Evolutionary conservation across 192 early-diverging fungal species (phyloP), one percentile per base, ranked within the genome.

Genomic region (Coemansia guatemalensis): DNA sequence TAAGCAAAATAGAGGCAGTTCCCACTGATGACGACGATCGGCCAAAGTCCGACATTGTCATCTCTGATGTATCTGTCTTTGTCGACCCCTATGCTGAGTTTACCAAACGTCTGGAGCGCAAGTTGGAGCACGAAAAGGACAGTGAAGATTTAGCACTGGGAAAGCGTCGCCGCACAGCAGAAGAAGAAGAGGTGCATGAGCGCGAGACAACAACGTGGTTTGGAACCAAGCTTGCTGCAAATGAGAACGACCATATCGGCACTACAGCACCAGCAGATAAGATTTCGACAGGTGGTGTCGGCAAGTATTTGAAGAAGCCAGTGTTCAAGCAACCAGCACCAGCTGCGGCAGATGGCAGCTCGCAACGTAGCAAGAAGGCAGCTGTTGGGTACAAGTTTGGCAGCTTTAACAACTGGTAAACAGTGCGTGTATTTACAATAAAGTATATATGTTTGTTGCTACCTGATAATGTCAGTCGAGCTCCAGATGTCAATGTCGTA

Each of bases 11-110:
- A 60, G 95, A 96, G 75, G 58, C 82, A 2, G 79, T 93, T 2
- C 82, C 87, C 0, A 89, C 90, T 1, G 87, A 92, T 26, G 81
- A 83, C 8, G 85, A 83, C 39, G 92, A 93, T 71, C 83, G 88
- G 22, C 92, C 93, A 1, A 64, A 85, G 51, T 69, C 83, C n/a
- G 82, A 85, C 18, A 93, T 98, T 33, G 72, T 78, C 5, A 95
- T 98, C 47, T 72, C 84, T 32, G 82, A 92, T 5, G 80, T 93
- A 4, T 62, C 75, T 0, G 86, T 96, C 11, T 87, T 94, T 68
- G 88, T 91, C 0, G 93, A 98, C 62, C 95, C 95, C 3, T 98
- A 85, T 74, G 84, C 92, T 48, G 87, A 88, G 20, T 93, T 87
- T 51, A 72, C 83, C 41, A 84, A 88, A 44, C 83, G 87, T 9